Base-by-base conservation (phyloP, 1,139 yeast species). In the Yamadazyma jaroonii region DNA sequence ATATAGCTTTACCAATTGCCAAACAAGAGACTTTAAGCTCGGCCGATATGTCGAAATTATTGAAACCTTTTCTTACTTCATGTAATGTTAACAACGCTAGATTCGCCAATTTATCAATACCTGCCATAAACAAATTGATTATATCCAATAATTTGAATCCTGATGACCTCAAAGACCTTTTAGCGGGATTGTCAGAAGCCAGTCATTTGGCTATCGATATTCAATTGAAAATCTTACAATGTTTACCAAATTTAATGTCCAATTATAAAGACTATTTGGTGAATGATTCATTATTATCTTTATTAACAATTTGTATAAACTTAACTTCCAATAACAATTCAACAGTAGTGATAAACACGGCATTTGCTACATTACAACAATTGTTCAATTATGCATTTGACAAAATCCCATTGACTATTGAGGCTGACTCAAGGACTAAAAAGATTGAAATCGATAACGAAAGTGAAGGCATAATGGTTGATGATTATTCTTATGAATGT, bases 291-390 rank as follows among this genome's bases (percentile, higher is more conserved):
- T 67, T 89, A 30, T 67, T 80, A 6, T 76, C 75, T 39, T 57
- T 88, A n/a, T 62, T 90, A 29, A 65, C 67, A 14, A 77, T 92
- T 6, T 87, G 96, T 52, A 74, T 94, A 0, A 72, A 79, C 29
- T 68, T 92, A 36, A 89, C 87, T 36, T 67, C 79, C 7, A 74
- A 79, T 13, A 84, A 79, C 44, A 84, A 84, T 48, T 74, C 82
- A 4, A 79, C 85, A 0, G 85, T 86, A 45, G 96, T 92, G 3
- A 73, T 79, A n/a, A 90, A 89, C 49, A 86, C 97, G 0, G 97
- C 97, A 0, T 80, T 88, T 34, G 98, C 97, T 2, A 88, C 97
- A 2, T 72, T 89, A 34, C 95, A 89, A 48, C 97, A 92, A 56
- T 62, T 92, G 32, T 75, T 89, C 36, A 78, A 84, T 29, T 77